phyloP scores from a whole-genome alignment of 108 stramenopile genomes.

The Skeletonema menzelii region DNA sequence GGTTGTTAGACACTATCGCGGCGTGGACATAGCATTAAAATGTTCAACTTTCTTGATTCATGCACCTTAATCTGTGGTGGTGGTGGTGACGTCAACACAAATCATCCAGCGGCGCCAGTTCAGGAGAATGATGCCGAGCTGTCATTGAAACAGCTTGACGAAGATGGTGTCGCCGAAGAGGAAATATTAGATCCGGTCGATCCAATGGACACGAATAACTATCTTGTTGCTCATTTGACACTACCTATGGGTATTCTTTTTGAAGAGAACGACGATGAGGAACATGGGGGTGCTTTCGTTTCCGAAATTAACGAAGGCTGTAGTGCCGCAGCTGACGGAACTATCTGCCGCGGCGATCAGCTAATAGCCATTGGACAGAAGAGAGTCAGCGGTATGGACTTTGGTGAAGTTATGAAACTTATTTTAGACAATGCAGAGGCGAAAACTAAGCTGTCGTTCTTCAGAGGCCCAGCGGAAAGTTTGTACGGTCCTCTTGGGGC shows the following conservation, averaged over 20 bases:
- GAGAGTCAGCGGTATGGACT: conserved; percentile 58
- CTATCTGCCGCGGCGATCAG: conserved; percentile 59
- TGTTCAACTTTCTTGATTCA: neutral
- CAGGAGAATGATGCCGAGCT: neutral
- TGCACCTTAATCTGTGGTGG: neutral
- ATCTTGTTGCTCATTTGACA: conserved; percentile 49
- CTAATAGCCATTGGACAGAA: conserved; percentile 59
- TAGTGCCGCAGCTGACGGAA: conserved; percentile 47
- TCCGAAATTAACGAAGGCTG: conserved; percentile 62
- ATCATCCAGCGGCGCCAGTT: neutral
- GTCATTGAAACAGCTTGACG: neutral
- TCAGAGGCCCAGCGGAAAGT: conserved; percentile 63
- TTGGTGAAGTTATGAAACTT: conserved; percentile 65
- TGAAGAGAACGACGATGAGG: conserved; percentile 71
- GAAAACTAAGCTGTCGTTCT: conserved; percentile 50
- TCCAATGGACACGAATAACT: conserved; percentile 73
- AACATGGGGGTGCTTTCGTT: conserved; percentile 74
- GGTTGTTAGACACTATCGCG: too few relatives aligned
- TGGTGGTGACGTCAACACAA: neutral
- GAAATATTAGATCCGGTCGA: conserved; percentile 34
- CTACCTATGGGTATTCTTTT: conserved; percentile 85
- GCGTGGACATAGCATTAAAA: neutral
- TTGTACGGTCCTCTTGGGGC: conserved; percentile 76
- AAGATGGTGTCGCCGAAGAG: neutral
- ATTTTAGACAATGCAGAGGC: conserved; percentile 54